Base-by-base conservation (phyloP, 78 protist genomes). In the Pelomyxa schiedti region DNA sequence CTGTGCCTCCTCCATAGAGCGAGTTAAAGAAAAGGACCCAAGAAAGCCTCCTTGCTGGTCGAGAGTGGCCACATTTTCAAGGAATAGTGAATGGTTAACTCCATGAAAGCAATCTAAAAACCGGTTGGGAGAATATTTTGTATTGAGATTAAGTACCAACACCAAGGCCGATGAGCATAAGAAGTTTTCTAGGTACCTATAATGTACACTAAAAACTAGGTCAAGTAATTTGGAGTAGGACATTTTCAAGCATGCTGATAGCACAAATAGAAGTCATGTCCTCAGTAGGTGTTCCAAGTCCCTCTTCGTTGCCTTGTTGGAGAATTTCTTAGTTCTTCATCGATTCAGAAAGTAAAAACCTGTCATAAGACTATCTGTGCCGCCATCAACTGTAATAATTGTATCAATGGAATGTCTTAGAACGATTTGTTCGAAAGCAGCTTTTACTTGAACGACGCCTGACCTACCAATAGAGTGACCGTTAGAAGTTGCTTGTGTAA, bases 331-430 rank as follows among this genome's bases (percentile, higher is more conserved):
- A n/a, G n/a, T n/a, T n/a, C n/a, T n/a, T n/a, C n/a, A n/a, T n/a
- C n/a, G n/a, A n/a, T n/a, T n/a, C n/a, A n/a, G n/a, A n/a, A n/a
- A n/a, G n/a, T n/a, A n/a, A n/a, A n/a, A n/a, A n/a, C n/a, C n/a
- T n/a, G n/a, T n/a, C 47, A 73, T 35, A 1, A 73, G 64, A 1
- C 43, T 4, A 38, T 47, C 69, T 32, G 69, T 22, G 35, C 77
- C 77, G 1, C 77, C 77, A 36, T 73, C 77, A 5, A 73, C 3
- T 1, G 58, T 7, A n/a, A 73, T 52, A 28, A 73, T 40, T 32
- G 39, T 36, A 39, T 5, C 41, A 66, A 1, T 4, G 9, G 32
- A 16, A 16, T 16, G 16, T 16, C 16, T 16, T 16, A 16, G 32
- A 16, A 47, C 32, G 32, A 47, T 16, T 16, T 16, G 32, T 16